Evolutionary conservation across 176 grass and related monocot genomes (phyloP).

Genomic region (Aegilops longissima): DNA sequence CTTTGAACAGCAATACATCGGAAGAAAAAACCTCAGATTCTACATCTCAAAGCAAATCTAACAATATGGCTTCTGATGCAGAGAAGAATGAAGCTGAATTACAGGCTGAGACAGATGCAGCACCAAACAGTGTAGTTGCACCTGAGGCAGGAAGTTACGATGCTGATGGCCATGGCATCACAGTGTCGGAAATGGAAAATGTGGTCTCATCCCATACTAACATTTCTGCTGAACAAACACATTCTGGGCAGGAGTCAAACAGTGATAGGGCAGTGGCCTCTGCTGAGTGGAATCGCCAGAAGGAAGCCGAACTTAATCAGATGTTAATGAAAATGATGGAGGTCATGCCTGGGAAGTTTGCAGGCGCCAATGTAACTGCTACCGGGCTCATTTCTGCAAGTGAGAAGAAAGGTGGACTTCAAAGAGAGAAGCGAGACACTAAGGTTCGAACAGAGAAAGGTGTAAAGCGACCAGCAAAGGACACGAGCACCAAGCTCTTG

Average conservation of each 20-base stretch:
- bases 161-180: conserved; percentile 29
- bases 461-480: conserved; percentile 52
- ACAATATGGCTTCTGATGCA: conserved; percentile 22
- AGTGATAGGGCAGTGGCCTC: conserved; percentile 57
- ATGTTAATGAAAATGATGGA: conserved; percentile 99
- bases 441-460: conserved; percentile 69
- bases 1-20: conserved; percentile 39
- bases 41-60: conserved; percentile 54
- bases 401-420: conserved; percentile 63
- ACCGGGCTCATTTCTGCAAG: conserved; percentile 38
- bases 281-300: conserved; percentile 90
- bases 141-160: conserved; percentile 26
- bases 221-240: conserved; percentile 38
- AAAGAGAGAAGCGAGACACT: conserved; percentile 67
- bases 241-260: conserved; percentile 51
- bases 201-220: conserved; percentile 27
- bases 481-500: conserved; percentile 40
- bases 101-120: conserved; percentile 32
- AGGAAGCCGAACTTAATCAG: conserved; percentile 94
- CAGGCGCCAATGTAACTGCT: conserved; percentile 32
- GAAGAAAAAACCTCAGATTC: conserved; percentile 61
- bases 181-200: conserved; percentile 41
- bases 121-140: conserved; percentile 7
- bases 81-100: conserved; percentile 47
- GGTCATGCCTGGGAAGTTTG: conserved; percentile 72